Conservation (phyloP, 2,329 filamentous ascomycete species). For the Neonectria magnoliae region DNA sequence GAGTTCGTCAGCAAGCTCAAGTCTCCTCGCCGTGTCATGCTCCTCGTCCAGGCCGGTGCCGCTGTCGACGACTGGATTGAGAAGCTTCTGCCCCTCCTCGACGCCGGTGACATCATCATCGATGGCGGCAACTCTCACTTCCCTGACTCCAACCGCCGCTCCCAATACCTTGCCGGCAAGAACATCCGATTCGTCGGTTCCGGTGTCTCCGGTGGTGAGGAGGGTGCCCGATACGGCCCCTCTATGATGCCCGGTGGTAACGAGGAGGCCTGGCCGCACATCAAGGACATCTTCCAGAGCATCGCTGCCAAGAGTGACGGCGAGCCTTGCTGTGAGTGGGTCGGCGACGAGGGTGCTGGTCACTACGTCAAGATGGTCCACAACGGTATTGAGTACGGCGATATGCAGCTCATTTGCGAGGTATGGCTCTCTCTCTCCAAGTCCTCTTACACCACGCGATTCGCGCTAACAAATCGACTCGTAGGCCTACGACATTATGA, state of each 20-base stretch:
- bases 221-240: constrained; percentile 97
- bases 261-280: constrained; percentile 96
- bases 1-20: constrained; percentile 98
- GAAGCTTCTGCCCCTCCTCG: constrained; percentile 84
- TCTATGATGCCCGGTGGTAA: constrained; percentile 99
- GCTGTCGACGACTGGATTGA: constrained; percentile 99
- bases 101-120: constrained; percentile 96
- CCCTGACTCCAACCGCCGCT: constrained; percentile 98
- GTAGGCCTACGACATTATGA: constrained; percentile 99
- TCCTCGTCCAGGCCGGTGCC: constrained; percentile 98
- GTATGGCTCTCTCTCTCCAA: constrained; percentile 59
- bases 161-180: constrained; percentile 86
- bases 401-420: constrained; percentile 99
- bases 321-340: constrained; percentile 99
- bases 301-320: constrained; percentile 97
- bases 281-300: constrained; percentile 99
- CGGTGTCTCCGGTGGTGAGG: constrained; percentile 98
- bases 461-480: constrained; percentile 32
- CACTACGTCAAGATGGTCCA: constrained; percentile 99
- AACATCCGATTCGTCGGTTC: constrained; percentile 95
- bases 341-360: constrained; percentile 98
- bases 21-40: constrained; percentile 96
- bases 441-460: background rate
- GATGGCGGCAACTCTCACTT: constrained; percentile 98
- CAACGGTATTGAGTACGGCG: constrained; percentile 99